These are phyloP conservation scores for Fusarium zealandicum DNA, from an alignment of 2,329 filamentous ascomycete species.

Conservation along the genomic window DNA sequence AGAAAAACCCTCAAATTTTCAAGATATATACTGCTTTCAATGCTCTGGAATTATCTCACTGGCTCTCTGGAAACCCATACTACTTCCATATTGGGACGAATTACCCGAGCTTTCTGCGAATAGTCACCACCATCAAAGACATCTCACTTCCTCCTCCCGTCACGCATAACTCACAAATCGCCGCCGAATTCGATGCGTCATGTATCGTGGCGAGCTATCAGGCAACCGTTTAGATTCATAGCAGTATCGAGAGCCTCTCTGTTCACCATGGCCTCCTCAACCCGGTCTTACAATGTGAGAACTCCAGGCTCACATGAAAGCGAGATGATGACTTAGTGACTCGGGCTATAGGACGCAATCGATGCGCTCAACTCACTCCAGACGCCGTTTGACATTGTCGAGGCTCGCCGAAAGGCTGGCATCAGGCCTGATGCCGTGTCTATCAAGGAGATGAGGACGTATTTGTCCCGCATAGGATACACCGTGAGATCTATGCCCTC, in stretches of 20 bases:
- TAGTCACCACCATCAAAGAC: slow-evolving; percentile 13
- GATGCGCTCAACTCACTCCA: slow-evolving; percentile 88
- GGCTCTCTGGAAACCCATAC: too few relatives aligned
- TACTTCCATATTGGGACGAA: too few relatives aligned
- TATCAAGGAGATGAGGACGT: slow-evolving; percentile 81
- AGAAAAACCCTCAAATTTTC: too few relatives aligned
- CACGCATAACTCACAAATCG: background rate
- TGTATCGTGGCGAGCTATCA: slow-evolving; percentile 41
- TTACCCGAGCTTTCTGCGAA: slow-evolving; percentile 42
- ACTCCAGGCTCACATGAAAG: background rate
- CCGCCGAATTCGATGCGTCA: slow-evolving; percentile 43
- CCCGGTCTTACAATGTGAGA: slow-evolving; percentile 48
- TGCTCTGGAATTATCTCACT: background rate
- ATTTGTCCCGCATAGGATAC: slow-evolving; percentile 80
- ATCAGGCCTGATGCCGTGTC: slow-evolving; percentile 72
- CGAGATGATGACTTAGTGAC: slow-evolving; percentile 11
- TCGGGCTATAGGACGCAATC: slow-evolving; percentile 74
- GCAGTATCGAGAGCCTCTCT: slow-evolving; percentile 17
- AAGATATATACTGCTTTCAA: too few relatives aligned
- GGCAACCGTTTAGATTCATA: slow-evolving; percentile 32
- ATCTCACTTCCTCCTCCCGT: background rate
- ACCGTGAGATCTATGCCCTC: slow-evolving; percentile 51
- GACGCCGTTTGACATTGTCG: slow-evolving; percentile 81
- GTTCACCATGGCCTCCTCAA: slow-evolving; percentile 42
- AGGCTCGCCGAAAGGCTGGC: slow-evolving; percentile 79